Percentiles rank a stretch among this genome's conserved stretches.
Evolutionary conservation across 345 rosid species (phyloP).

Genomic region (Hirschfeldia incana): DNA sequence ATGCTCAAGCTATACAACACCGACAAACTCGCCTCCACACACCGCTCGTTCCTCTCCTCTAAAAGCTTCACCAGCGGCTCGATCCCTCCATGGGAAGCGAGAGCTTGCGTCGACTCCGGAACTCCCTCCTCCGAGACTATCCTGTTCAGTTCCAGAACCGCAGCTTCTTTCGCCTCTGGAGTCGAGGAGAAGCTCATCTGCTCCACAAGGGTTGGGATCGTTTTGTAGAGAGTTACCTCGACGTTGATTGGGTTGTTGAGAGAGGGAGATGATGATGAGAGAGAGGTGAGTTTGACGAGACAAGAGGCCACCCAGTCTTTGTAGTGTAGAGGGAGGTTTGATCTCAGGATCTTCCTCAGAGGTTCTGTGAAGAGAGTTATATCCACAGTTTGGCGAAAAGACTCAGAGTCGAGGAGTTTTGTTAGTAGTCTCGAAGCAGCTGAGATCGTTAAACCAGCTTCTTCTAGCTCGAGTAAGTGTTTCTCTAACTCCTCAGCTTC

Average conservation of each 20-base stretch:
- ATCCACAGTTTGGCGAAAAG: constrained; percentile 43
- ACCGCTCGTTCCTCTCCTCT: constrained; percentile 58
- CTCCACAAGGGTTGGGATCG: constrained; percentile 74
- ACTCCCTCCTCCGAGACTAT: constrained; percentile 64
- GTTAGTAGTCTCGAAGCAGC: constrained; percentile 74
- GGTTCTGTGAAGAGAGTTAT: not conserved
- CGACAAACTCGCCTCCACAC: constrained; percentile 65
- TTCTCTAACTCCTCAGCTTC: constrained; percentile 58
- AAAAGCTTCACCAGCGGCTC: constrained; percentile 65
- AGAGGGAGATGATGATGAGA: constrained; percentile 38
- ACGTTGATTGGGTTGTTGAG: constrained; percentile 53
- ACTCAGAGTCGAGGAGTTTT: constrained; percentile 66
- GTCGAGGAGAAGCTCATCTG: constrained; percentile 56
- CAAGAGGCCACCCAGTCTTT: constrained; percentile 86
- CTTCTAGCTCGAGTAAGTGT: constrained; percentile 66
- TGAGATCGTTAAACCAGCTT: constrained; percentile 64
- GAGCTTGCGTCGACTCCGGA: constrained; percentile 53
- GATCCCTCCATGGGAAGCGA: constrained; percentile 69
- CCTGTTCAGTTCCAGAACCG: constrained; percentile 76
- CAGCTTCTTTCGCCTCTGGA: constrained; percentile 63
- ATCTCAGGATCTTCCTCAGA: constrained; percentile 41
- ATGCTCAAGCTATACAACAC: constrained; percentile 77
- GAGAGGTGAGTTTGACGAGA: constrained; percentile 62
- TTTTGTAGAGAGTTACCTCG: constrained; percentile 59
- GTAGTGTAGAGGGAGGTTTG: constrained; percentile 40